Base-by-base conservation (phyloP, 306 rosid genomes). In the Gillenia trifoliata region DNA sequence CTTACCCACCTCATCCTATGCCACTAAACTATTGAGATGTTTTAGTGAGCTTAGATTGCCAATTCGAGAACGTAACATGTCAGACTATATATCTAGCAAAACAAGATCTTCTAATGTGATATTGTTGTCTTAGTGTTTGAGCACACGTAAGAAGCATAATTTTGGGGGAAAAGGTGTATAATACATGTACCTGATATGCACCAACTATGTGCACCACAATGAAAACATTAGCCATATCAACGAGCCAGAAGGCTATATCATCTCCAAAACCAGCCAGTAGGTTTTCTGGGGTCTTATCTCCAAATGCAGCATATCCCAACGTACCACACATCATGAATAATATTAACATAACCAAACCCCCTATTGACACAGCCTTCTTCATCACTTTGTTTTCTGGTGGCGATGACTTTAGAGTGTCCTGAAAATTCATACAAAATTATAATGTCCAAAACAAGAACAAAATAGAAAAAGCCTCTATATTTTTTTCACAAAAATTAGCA, bases 221-320 rank as follows among this genome's bases (percentile, higher is more conserved):
- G 78, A 40, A 85, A 33, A 78, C 28, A 25, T 92, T 88, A 57
- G 91, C 93, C 45, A 85, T 11, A 22, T 89, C 85, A 10, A 91
- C 80, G 43, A 88, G 70, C 93, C 95, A 91, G 25, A 79, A 83
- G 16, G 90, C 86, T n/a, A 86, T 86, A 0, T 79, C 80, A 75
- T 80, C 84, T 70, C 86, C 97, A 67, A 88, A 86, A 63, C 91
- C 92, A 0, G 88, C 80, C 41, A 91, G 82, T 52, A 88, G 83
- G 73, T 91, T 88, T 73, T 92, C 91, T 0, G 88, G 95, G 8
- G 97, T 80, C 11, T 75, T 36, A 33, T 88, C 70, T 0, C 96
- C 96, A 45, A 88, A 92, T 16, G 93, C 91, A 13, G 91, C 93
- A 76, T 89, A 92, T 70, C 96, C 96, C 57, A 85, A 82, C 62